Evolutionary conservation across 148 eudicot species (phyloP), one percentile per base, ranked within the genome.

Genomic region (Vaccinium corymbosum): DNA sequence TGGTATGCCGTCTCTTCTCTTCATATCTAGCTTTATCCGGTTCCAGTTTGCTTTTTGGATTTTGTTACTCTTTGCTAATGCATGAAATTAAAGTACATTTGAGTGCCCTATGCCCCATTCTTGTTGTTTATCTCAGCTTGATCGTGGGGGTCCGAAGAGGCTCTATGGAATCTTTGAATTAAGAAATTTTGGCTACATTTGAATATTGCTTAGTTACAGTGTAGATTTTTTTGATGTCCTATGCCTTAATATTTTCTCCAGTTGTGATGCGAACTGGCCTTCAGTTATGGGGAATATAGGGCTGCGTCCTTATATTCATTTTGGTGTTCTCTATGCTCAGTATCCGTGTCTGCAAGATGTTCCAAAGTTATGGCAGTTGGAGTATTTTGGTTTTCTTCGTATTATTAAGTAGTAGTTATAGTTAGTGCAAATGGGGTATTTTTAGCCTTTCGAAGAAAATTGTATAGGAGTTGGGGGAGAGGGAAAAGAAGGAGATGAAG

Each of bases 1-100:
- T 77, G 99, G 99, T 96, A 89, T 83, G 87, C 80, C 15, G 51
- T 27, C 76, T 62, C 42, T 53, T 77, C 6, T 80, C 64, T 35
- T 79, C 16, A n/a, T n/a, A 4, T 68, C 35, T 68, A 27, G 6
- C 72, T 56, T 35, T 49, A 9, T 25, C 32, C 68, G 11, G 52
- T 15, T 61, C 56, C 80, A 53, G 11, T 15, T 72, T 49, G 10
- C 19, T 46, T 76, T 53, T 32, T 10, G 17, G 15, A 32, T 19
- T n/a, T 51, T 74, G 78, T 16, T 74, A 42, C 50, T 78, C 50
- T 22, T 78, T 61, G 76, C 7, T 78, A 17, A 76, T 3, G 11
- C 50, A n/a, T 83, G 73, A 72, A 57, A 14, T 35, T 83, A n/a
- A 17, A 42, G 35, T 46, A 1, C 59, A 42, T 46, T 38, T 46